phyloP scores from a whole-genome alignment of 306 rosid genomes.

The Rosa rugosa region DNA sequence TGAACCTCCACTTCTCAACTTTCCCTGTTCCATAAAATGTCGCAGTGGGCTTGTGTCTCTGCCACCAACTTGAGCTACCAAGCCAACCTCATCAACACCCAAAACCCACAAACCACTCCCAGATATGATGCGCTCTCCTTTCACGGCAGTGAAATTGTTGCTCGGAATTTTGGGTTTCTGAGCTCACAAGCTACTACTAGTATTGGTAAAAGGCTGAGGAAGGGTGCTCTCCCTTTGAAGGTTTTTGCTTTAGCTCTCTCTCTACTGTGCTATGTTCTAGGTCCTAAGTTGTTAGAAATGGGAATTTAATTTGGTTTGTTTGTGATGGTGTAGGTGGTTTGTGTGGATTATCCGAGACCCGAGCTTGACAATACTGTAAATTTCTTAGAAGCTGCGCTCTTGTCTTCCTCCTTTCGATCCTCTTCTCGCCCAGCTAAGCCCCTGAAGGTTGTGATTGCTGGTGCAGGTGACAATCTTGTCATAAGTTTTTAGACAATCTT shows the following conservation, averaged over 20 bases:
- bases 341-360: slow-evolving; percentile 88
- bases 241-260: slow-evolving; percentile 24
- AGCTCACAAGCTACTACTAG: slow-evolving; percentile 20
- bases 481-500: not conserved
- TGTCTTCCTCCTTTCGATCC: slow-evolving; percentile 74
- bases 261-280: not conserved
- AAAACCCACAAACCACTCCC: slow-evolving; percentile 16
- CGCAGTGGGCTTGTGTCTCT: slow-evolving; percentile 55
- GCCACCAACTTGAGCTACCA: slow-evolving; percentile 51
- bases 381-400: slow-evolving; percentile 76
- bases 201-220: slow-evolving; percentile 31
- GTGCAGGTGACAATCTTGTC: slow-evolving; percentile 66
- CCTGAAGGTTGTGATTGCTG: slow-evolving; percentile 74
- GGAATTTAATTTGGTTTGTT: slow-evolving; percentile 4
- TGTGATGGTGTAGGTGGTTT: slow-evolving; percentile 49
- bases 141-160: slow-evolving; percentile 48
- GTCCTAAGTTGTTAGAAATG: not conserved
- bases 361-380: slow-evolving; percentile 73
- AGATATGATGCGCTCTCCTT: slow-evolving; percentile 43
- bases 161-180: slow-evolving; percentile 35
- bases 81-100: slow-evolving; percentile 19
- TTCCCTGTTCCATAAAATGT: slow-evolving; percentile 41
- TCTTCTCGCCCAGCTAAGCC: slow-evolving; percentile 73
- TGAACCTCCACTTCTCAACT: not conserved
- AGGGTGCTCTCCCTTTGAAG: slow-evolving; percentile 47